Evolutionary conservation across 768 basidiomycete genomes (phyloP).

Genomic region (Floccularia luteovirens): DNA sequence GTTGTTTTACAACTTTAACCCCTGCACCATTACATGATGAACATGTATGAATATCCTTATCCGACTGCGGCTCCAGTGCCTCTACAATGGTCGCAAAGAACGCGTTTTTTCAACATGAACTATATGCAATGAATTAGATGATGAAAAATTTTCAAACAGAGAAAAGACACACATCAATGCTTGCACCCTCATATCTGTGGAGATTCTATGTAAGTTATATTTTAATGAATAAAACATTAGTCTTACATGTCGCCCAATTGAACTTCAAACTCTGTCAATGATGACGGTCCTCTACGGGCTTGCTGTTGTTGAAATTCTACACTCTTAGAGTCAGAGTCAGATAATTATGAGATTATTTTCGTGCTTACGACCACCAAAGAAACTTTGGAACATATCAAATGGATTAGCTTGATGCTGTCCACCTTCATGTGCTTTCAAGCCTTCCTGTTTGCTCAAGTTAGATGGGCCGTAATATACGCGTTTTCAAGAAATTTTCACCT

Average conservation of each 20-base stretch:
- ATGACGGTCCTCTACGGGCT: slow-evolving; percentile 67
- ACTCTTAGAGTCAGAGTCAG: slow-evolving; percentile 18
- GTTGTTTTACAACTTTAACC: slow-evolving; percentile 80
- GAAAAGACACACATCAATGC: slow-evolving; percentile 59
- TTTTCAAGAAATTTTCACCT: slow-evolving; percentile 33
- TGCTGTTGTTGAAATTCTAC: slow-evolving; percentile 56
- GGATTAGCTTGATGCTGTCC: slow-evolving; percentile 82
- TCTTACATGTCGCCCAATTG: slow-evolving; percentile 76
- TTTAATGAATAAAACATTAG: neutral
- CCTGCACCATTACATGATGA: slow-evolving; percentile 79
- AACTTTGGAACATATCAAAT: slow-evolving; percentile 89
- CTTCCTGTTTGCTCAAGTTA: slow-evolving; percentile 47
- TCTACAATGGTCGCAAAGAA: slow-evolving; percentile 95
- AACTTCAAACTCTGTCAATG: slow-evolving; percentile 79
- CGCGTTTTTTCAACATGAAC: slow-evolving; percentile 89
- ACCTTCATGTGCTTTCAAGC: slow-evolving; percentile 84
- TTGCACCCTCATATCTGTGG: slow-evolving; percentile 73
- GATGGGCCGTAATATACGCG: slow-evolving; percentile 5
- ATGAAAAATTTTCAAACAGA: neutral
- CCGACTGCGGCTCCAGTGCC: slow-evolving; percentile 91
- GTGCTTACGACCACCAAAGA: slow-evolving; percentile 79
- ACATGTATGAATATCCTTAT: slow-evolving; percentile 84
- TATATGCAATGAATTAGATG: slow-evolving; percentile 18
- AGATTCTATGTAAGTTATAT: slow-evolving; percentile 5
- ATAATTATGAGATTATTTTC: neutral